phyloP scores from a whole-genome alignment of 1,139 yeast species.

The Pichia terricola region DNA sequence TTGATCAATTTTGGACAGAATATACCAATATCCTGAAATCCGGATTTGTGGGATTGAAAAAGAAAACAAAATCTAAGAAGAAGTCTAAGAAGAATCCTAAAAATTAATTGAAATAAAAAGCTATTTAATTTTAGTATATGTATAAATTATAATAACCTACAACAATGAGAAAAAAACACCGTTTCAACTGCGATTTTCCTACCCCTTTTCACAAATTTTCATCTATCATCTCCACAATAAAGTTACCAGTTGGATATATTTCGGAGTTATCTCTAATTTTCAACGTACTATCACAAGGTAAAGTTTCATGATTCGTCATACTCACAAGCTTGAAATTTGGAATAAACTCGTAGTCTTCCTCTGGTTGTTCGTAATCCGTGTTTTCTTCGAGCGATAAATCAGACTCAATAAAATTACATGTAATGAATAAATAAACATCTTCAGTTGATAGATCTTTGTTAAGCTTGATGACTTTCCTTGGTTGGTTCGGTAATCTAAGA shows the following conservation, averaged over 20 bases:
- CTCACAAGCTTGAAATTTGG: slow-evolving; percentile 40
- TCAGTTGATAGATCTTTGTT: slow-evolving; percentile 37
- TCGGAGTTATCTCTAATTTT: slow-evolving; percentile 33
- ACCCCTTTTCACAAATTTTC: slow-evolving; percentile 7
- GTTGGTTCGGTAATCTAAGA: slow-evolving; percentile 45
- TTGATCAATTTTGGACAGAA: slow-evolving; percentile 23
- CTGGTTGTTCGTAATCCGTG: slow-evolving; percentile 20
- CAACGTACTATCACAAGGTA: slow-evolving; percentile 25
- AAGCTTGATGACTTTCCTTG: slow-evolving; percentile 39
- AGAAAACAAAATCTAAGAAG: slow-evolving; percentile 22
- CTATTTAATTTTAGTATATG: slow-evolving; percentile 41
- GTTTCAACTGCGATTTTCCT: slow-evolving; percentile 7
- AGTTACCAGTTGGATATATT: slow-evolving; percentile 53
- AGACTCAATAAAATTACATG: slow-evolving; percentile 30
- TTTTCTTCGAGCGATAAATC: slow-evolving; percentile 8
- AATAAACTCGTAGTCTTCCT: slow-evolving; percentile 33
- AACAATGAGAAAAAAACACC: slow-evolving; percentile 35
- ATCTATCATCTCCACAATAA: slow-evolving; percentile 24
- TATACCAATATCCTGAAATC: slow-evolving; percentile 20
- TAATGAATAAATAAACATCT: slow-evolving; percentile 55
- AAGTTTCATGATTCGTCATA: slow-evolving; percentile 41
- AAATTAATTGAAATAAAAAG: background rate
- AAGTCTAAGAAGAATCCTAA: slow-evolving; percentile 15
- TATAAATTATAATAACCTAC: slow-evolving; percentile 31
- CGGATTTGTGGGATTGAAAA: slow-evolving; percentile 21